phyloP scores from a whole-genome alignment of 176 grass and related monocot species.

The Typha latifolia region DNA sequence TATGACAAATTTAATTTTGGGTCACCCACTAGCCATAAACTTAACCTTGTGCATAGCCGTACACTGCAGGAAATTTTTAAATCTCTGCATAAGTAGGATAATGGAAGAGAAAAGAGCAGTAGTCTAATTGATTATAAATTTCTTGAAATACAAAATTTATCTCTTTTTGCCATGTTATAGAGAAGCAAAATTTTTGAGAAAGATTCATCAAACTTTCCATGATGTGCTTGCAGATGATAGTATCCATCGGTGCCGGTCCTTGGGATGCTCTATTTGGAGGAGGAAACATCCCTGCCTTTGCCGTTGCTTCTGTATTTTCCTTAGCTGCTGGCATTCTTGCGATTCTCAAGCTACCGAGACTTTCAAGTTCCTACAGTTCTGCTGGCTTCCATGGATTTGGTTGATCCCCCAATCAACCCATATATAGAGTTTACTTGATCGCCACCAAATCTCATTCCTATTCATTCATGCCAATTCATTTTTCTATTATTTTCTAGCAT shows the following conservation, averaged over 20 bases:
- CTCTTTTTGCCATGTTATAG: background rate
- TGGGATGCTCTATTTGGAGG: conserved; percentile 94
- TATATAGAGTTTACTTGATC: background rate
- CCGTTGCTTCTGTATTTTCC: conserved; percentile 69
- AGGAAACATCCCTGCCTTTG: conserved; percentile 85
- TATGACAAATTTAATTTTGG: too few species aligned
- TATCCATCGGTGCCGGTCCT: conserved; percentile 83
- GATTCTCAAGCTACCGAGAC: conserved; percentile 55
- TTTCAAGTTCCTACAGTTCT: conserved; percentile 64
- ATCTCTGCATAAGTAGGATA: too few species aligned
- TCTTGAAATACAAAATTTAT: background rate
- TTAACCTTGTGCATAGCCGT: too few species aligned
- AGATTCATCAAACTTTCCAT: background rate
- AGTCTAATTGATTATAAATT: too few species aligned
- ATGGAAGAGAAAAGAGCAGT: too few species aligned
- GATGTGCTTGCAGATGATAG: conserved; percentile 58
- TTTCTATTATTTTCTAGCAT: background rate
- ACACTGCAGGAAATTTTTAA: too few species aligned
- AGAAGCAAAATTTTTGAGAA: background rate
- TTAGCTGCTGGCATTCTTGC: conserved; percentile 68
- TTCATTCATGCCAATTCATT: conserved; percentile 10
- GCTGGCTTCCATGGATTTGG: conserved; percentile 83
- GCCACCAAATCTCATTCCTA: conserved; percentile 1
- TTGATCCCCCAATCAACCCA: conserved; percentile 20
- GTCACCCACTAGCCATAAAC: too few species aligned